Base-by-base conservation (phyloP, 768 basidiomycete genomes). In the Favolaschia claudopus region DNA sequence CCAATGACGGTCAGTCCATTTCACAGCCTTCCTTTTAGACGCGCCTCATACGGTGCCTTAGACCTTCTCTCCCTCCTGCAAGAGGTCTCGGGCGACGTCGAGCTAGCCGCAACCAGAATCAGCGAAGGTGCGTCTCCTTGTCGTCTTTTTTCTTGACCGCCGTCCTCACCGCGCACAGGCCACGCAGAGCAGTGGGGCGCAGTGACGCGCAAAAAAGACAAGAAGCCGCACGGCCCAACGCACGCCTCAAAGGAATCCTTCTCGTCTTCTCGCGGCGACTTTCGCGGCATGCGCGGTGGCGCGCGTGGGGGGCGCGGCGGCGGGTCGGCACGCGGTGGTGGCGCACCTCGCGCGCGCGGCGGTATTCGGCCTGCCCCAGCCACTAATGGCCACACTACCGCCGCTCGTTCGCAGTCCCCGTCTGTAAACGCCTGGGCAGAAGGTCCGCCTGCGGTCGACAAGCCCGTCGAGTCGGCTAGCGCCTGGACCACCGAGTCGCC, bases 191-290 rank as follows among this genome's bases (percentile, higher is more conserved):
- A 89, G 69, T 95, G 92, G 92, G 92, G 85, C 48, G 85, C 91
- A 52, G 92, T 93, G 55, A 86, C 85, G 62, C 89, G 85, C 74
- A 94, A 93, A 85, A 95, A 92, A 79, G 91, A 94, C 74, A 93
- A 93, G 82, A 93, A 92, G 76, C 59, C 77, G 27, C 66, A 82
- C 13, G 46, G 78, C 19, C 38, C 79, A 28, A 47, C 75, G 34
- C 80, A 82, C 37, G 47, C 77, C 36, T 71, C 87, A 45, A 90
- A 86, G 74, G 84, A 89, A 24, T 74, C 83, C 2, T 70, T 78
- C 60, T 67, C 83, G 2, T 24, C 58, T 47, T 58, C 69, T 47
- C 72, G 84, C 59, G 83, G 83, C 48, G 87, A 88, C 62, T 79
- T 76, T 66, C 83, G 89, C 51, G 89, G 87, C 57, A 82, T 77